Conservation (phyloP, 257 asterid species). For the Penstemon davidsonii region DNA sequence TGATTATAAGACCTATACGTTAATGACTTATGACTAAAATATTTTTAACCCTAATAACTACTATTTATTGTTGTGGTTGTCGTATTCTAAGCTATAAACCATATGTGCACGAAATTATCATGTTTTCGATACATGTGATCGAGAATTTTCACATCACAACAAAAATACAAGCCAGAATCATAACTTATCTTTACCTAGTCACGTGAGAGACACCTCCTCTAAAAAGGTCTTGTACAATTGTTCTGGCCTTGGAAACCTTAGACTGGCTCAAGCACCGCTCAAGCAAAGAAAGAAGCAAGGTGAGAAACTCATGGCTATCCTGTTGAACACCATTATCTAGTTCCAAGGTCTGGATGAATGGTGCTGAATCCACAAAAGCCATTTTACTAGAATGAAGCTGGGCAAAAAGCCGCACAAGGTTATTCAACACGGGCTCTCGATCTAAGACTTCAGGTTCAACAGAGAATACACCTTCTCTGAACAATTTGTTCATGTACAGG, state of each 20-base stretch:
- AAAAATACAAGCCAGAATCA: neutral
- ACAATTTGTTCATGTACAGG: conserved; percentile 82
- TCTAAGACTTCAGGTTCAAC: conserved; percentile 75
- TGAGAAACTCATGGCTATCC: conserved; percentile 96
- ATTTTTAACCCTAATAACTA: too few species aligned
- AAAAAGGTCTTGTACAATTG: conserved; percentile 85
- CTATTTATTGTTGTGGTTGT: too few species aligned
- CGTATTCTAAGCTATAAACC: neutral
- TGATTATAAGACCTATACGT: too few species aligned
- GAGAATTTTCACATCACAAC: conserved; percentile 22
- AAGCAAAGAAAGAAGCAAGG: conserved; percentile 86
- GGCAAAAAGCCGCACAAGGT: conserved; percentile 80
- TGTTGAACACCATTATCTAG: conserved; percentile 97
- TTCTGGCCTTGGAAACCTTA: conserved; percentile 65
- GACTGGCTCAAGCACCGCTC: conserved; percentile 85
- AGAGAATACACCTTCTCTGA: conserved; percentile 85
- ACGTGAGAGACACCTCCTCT: conserved; percentile 98
- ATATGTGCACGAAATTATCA: conserved; percentile 4
- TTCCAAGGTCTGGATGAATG: conserved; percentile 85
- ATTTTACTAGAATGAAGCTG: conserved; percentile 84
- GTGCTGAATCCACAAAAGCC: conserved; percentile 97
- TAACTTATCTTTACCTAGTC: conserved; percentile 55
- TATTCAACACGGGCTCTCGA: conserved; percentile 74
- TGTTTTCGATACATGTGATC: conserved; percentile 23
- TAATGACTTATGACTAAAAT: too few species aligned